Evolutionary conservation across 1,139 yeast species (phyloP).

Genomic region (Scheffersomyces illinoinensis): DNA sequence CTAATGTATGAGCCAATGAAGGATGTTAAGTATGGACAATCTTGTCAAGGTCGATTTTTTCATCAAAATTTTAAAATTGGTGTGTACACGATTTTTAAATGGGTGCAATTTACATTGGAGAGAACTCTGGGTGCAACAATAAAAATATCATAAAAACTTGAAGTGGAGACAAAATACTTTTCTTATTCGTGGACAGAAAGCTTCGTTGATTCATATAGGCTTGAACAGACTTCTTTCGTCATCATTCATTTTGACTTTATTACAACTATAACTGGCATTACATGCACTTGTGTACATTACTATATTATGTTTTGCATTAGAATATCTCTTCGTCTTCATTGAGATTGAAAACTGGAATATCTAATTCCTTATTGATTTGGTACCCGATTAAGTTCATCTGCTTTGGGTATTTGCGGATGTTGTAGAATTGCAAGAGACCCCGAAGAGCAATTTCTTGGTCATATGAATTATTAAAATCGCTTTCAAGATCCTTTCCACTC

Average conservation of each 20-base stretch:
- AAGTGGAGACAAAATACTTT: too few relatives aligned
- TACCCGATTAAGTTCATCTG: slow-evolving; percentile 61
- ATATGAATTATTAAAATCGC: slow-evolving; percentile 73
- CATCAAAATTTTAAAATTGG: neutral
- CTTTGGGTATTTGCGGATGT: slow-evolving; percentile 55
- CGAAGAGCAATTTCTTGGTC: slow-evolving; percentile 87
- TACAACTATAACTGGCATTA: neutral
- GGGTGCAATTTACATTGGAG: neutral
- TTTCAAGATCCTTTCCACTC: slow-evolving; percentile 77
- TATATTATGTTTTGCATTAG: neutral
- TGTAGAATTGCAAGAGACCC: slow-evolving; percentile 77
- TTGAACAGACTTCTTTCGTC: neutral
- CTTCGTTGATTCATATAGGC: neutral
- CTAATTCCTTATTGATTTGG: slow-evolving; percentile 25
- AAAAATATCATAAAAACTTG: too few relatives aligned
- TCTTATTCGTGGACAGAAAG: neutral
- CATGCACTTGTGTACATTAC: neutral
- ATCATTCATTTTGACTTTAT: neutral
- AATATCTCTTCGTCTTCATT: slow-evolving; percentile 12
- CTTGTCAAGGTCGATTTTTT: neutral
- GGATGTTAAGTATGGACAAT: neutral
- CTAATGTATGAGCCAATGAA: neutral
- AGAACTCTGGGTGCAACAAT: too few relatives aligned
- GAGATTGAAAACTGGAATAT: slow-evolving; percentile 22
- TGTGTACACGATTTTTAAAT: neutral